Percentiles rank a stretch among this genome's conserved stretches.
These are phyloP conservation scores for Inonotus hispidus DNA, from an alignment of 1,284 basidiomycete species.

Conservation along the genomic window DNA sequence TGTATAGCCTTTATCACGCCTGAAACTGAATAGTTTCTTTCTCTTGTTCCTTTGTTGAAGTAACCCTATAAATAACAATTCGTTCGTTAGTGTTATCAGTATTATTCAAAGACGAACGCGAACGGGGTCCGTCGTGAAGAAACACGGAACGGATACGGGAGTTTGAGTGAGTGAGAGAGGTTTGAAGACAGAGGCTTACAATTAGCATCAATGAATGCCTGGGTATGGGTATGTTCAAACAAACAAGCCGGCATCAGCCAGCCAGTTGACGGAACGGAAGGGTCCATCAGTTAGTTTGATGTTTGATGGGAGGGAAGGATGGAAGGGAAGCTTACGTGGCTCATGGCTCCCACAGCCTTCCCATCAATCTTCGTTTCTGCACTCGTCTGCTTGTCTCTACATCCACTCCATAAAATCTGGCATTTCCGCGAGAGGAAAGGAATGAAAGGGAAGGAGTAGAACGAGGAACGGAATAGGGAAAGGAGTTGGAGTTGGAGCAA, in stretches of 20 bases:
- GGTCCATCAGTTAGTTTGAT: background rate
- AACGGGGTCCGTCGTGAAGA: too few species aligned
- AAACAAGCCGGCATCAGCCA: background rate
- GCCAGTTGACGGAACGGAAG: background rate
- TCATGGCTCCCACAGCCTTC: constrained; percentile 85
- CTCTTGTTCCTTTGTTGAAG: background rate
- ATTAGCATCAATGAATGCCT: constrained; percentile 8
- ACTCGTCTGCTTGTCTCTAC: constrained; percentile 90
- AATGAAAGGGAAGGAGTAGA: too few species aligned
- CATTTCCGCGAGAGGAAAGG: too few species aligned
- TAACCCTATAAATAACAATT: background rate
- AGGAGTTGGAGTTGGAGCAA: too few species aligned
- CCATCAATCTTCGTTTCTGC: constrained; percentile 83
- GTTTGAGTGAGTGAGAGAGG: too few species aligned
- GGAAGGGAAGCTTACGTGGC: constrained; percentile 41
- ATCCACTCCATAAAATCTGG: constrained; percentile 85
- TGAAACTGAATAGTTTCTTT: too few species aligned
- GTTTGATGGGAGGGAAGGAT: background rate
- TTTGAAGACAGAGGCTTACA: too few species aligned
- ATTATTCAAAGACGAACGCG: too few species aligned
- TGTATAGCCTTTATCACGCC: background rate
- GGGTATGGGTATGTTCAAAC: background rate
- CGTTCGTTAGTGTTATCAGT: background rate
- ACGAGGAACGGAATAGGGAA: too few species aligned
- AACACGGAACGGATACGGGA: too few species aligned